Base-by-base conservation (phyloP, 2,329 filamentous ascomycete species). In the Colletotrichum falcatum region DNA sequence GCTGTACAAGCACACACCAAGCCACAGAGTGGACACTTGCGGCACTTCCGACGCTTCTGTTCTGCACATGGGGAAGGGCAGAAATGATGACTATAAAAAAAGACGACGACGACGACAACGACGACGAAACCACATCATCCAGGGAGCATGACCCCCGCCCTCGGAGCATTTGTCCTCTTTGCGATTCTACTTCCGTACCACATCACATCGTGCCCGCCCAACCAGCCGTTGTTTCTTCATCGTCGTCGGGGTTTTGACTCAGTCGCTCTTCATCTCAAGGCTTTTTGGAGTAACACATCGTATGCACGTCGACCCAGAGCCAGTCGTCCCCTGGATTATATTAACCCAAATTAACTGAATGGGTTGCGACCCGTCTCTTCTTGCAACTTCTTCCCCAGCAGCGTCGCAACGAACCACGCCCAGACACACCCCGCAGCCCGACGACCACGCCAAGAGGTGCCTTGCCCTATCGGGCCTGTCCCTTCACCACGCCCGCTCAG, bases 301-400 rank as follows among this genome's bases (percentile, higher is more conserved):
- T 33, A 33, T 33, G 30, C 46, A 42, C 23, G 18, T 9, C 39
- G 53, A 49, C 42, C 46, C 49, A 51, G 46, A 48, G 58, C 20
- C 51, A 54, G 54, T 54, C 42, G 37, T 56, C 60, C 49, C 65
- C 66, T 70, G 49, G 46, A 28, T 61, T 70, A 70, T 71, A 71
- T 71, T 70, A 70, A 69, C 9, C 42, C 54, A 71, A 60, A 70
- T 71, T 71, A 61, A 30, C 39, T 35, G 54, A n/a, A 48, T 48
- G 54, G 68, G 44, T 60, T 60, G 44, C 53, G 26, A 49, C 26
- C 64, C 58, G 51, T 44, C 28, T 28, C 35, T 63, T 60, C 28
- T 33, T 54, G 55, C 58, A 67, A 59, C 65, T 48, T 63, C 61
- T 71, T 46, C 55, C 65, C 65, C 60, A 62, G 48, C 65, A 71